Percentiles rank a stretch among this genome's conserved stretches.
These are phyloP conservation scores for Bifiguratus adelaidae DNA, from an alignment of 192 early-diverging fungal species.

Conservation along the genomic window DNA sequence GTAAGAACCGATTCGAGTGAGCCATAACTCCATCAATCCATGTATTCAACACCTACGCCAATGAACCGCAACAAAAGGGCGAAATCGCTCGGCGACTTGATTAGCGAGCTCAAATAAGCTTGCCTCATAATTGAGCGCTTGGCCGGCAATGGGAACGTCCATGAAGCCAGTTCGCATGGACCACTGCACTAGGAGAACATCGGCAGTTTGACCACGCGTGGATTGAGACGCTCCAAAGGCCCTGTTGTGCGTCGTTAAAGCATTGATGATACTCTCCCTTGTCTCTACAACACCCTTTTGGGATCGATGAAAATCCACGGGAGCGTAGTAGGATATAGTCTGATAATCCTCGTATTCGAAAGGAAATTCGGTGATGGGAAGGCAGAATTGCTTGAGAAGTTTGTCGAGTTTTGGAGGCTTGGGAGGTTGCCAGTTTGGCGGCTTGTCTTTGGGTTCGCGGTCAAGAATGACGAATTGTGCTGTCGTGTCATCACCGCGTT, in stretches of 20 bases:
- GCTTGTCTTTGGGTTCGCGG: background rate
- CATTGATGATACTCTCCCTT: background rate
- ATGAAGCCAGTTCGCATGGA: conserved; percentile 9
- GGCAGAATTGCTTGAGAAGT: background rate
- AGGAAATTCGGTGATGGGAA: background rate
- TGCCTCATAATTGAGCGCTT: background rate
- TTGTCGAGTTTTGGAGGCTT: background rate
- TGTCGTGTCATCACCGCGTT: background rate
- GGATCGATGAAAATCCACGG: background rate
- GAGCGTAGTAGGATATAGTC: background rate
- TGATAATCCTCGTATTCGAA: background rate
- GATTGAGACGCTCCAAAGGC: background rate
- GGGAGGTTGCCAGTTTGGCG: background rate
- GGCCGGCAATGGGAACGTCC: conserved; percentile 5
- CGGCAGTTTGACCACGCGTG: background rate
- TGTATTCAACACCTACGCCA: background rate
- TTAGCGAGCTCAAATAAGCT: background rate
- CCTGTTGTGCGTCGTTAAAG: background rate
- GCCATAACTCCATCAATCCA: background rate
- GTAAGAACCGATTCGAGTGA: background rate
- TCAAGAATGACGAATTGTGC: background rate
- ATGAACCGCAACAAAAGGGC: conserved; percentile 3
- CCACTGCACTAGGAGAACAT: background rate
- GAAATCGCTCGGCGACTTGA: background rate
- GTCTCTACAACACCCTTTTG: background rate